phyloP scores from a whole-genome alignment of 192 early-diverging fungal species.

The Podila clonocystis region DNA sequence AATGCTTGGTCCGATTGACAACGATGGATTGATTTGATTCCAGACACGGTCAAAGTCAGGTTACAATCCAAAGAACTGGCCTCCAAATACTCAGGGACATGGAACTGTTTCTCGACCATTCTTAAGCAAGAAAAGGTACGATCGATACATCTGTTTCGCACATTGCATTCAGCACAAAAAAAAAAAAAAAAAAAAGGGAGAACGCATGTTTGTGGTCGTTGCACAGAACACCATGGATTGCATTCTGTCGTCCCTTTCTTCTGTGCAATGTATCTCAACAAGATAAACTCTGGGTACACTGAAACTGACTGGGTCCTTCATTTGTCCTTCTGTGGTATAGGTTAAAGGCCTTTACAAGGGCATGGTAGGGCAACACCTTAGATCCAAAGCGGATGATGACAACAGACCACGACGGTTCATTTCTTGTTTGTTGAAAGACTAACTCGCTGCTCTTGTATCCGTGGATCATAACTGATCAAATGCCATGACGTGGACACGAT shows the following conservation, averaged over 20 bases:
- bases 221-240: no score
- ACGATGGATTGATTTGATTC: conserved; percentile 13
- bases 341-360: conserved; percentile 66
- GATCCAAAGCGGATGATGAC: no score
- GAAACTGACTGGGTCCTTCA: no score
- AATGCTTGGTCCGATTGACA: conserved; percentile 23
- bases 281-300: no score
- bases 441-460: conserved; percentile 3
- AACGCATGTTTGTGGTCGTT: no score
- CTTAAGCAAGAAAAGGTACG: conserved; percentile 65
- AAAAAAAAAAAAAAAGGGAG: no score
- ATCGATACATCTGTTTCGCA: background rate
- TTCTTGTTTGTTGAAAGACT: background rate
- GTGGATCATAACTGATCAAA: background rate
- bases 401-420: no score
- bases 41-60: conserved; percentile 62
- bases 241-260: no score
- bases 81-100: conserved; percentile 64
- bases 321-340: conserved; percentile 14
- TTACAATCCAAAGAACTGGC: conserved; percentile 62
- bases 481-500: background rate
- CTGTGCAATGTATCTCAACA: no score
- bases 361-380: conserved; percentile 53
- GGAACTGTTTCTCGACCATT: conserved; percentile 65
- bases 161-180: no score